Evolutionary conservation across 169 alveolate genomes (phyloP).

Genomic region (Cryptosporidium ryanae): DNA sequence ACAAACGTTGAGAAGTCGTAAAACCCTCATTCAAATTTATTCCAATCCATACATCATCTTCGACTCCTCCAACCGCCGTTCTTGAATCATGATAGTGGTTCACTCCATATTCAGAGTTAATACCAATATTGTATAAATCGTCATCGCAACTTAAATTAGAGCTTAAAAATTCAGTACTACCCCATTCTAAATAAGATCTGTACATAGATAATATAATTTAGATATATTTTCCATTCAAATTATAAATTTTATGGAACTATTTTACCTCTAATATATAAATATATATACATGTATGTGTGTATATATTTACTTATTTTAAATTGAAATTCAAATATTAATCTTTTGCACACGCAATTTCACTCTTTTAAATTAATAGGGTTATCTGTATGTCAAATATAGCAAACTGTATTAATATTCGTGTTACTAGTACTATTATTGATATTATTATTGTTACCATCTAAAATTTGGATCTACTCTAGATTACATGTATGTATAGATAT

Average conservation of each 20-base stretch:
- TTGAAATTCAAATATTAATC: no score
- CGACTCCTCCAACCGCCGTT: neutral
- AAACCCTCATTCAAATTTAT: constrained; percentile 6
- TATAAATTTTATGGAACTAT: neutral
- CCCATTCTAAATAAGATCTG: constrained; percentile 39
- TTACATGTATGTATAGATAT: constrained; percentile 64
- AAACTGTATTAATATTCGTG: no score
- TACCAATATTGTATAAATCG: constrained; percentile 15
- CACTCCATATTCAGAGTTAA: constrained; percentile 26
- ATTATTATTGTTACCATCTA: no score
- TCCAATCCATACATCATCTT: constrained; percentile 64
- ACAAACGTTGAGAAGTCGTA: neutral
- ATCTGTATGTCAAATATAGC: no score
- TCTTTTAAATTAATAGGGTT: no score
- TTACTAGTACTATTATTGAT: no score
- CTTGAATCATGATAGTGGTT: constrained; percentile 49
- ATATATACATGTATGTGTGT: no score
- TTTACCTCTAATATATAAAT: no score
- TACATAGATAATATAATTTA: constrained; percentile 22
- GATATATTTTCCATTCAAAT: constrained; percentile 1
- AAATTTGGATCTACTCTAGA: neutral
- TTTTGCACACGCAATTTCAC: no score
- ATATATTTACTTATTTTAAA: no score
- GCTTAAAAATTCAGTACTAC: neutral
- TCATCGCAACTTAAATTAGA: constrained; percentile 16